Base-by-base conservation (phyloP, 805 yeast genomes). In the Ogataea saltuana region DNA sequence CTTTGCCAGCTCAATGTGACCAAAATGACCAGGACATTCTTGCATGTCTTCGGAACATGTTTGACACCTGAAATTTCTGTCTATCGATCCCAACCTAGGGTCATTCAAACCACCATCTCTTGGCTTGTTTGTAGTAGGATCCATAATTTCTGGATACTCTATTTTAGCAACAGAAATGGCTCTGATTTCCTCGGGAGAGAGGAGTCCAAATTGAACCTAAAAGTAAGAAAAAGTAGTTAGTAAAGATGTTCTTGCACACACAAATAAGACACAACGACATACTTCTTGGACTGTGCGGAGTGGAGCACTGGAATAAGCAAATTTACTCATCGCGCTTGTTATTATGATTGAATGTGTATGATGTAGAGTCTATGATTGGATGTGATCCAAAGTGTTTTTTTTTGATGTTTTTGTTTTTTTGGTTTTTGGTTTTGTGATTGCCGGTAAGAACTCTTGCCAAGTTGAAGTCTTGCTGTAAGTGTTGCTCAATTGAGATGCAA, bases 21-120 rank as follows among this genome's bases (percentile, higher is more conserved):
- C 99, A 69, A 93, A 93, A 71, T 93, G 99, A 47, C 99, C 99
- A 0, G 98, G 98, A 69, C 99, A 93, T 65, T 93, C 98, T 48
- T 91, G 88, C 97, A 93, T 93, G 58, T 91, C 97, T 67, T 93
- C 99, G 59, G 97, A 95, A 76, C 99, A 93, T 18, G 99, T 93
- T 74, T 91, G 98, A 75, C 99, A 93, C 72, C 88, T 88, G 76
- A 86, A 87, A 65, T 90, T 91, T 66, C 99, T 83, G 68, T 93
- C 99, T 57, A 93, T 90, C 4, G 97, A 86, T 39, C 99, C 99
- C 49, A 93, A 75, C 58, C 98, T 82, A 48, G 99, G 98, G 66
- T 95, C 99, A 64, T 90, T 91, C 50, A 93, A 73, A 48, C 99
- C 99, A 51, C 97, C 97, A 54, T 89, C 90, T 65, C 97, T 82